Evolutionary conservation across 1,284 basidiomycete species (phyloP).

Genomic region (Neonothopanus nambi): DNA sequence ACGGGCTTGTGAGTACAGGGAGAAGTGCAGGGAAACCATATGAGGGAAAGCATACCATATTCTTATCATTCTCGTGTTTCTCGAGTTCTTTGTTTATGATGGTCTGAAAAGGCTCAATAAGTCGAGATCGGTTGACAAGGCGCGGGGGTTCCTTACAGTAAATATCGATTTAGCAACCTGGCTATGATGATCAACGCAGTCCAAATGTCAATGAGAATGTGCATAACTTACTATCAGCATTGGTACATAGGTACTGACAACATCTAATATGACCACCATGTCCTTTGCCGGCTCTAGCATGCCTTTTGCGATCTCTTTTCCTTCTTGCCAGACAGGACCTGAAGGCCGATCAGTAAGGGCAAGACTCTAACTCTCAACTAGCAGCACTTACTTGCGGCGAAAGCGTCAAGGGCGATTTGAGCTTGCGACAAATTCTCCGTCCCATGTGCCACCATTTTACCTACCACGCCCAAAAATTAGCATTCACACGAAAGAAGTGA

Average conservation of each 20-base stretch:
- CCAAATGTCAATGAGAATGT: neutral
- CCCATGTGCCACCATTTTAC: neutral
- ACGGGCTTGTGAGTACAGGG: neutral
- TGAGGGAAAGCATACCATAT: slow-evolving; percentile 18
- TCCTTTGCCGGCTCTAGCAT: slow-evolving; percentile 15
- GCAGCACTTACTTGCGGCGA: slow-evolving; percentile 8
- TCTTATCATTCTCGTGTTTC: slow-evolving; percentile 27
- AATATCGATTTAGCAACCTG: slow-evolving; percentile 15
- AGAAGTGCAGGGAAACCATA: neutral
- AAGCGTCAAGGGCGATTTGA: neutral
- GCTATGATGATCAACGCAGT: neutral
- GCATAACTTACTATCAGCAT: slow-evolving; percentile 10
- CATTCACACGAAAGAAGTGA: no score
- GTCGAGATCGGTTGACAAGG: neutral
- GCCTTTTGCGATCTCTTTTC: slow-evolving; percentile 7
- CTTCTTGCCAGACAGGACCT: slow-evolving; percentile 12
- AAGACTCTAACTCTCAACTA: no score
- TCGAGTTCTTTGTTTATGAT: slow-evolving; percentile 27
- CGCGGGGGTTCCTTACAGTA: slow-evolving; percentile 16
- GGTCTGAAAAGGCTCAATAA: slow-evolving; percentile 15
- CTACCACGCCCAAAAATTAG: neutral
- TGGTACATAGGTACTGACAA: slow-evolving; percentile 5
- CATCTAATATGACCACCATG: slow-evolving; percentile 9
- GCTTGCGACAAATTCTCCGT: slow-evolving; percentile 6
- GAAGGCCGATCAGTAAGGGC: neutral